phyloP scores from a whole-genome alignment of 805 yeast genomes.

The Sporopachydermia lactativora region DNA sequence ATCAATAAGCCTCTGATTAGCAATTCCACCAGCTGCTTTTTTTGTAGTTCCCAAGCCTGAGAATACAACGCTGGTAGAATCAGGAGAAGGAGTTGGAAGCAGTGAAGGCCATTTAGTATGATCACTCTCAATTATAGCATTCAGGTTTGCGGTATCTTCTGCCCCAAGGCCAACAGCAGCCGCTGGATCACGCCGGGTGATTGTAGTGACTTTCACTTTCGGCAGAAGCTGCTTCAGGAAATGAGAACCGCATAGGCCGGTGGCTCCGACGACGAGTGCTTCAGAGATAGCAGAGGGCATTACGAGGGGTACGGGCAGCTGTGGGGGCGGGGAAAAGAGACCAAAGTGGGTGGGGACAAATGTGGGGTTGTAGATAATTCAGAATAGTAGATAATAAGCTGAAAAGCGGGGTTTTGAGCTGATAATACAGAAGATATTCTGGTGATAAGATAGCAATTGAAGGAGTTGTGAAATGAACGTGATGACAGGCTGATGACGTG shows the following conservation, averaged over 20 bases:
- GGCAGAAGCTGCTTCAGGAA: constrained; percentile 33
- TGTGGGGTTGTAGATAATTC: too few relatives aligned
- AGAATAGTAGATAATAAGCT: too few relatives aligned
- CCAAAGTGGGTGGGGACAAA: too few relatives aligned
- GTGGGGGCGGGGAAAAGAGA: too few relatives aligned
- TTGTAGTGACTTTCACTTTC: constrained; percentile 22
- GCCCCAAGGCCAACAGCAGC: constrained; percentile 10
- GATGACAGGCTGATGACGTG: too few relatives aligned
- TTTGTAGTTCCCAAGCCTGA: constrained; percentile 69
- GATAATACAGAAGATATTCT: too few relatives aligned
- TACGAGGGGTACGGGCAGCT: too few relatives aligned
- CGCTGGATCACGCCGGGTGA: constrained; percentile 35
- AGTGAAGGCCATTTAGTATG: constrained; percentile 34
- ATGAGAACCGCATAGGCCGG: constrained; percentile 61
- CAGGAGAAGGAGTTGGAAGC: constrained; percentile 17
- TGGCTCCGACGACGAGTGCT: constrained; percentile 46
- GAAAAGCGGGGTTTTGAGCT: too few relatives aligned
- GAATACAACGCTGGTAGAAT: constrained; percentile 30
- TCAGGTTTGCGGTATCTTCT: constrained; percentile 16
- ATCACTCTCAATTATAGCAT: constrained; percentile 30
- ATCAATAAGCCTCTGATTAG: constrained; percentile 57
- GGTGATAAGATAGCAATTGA: too few relatives aligned
- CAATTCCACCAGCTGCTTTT: constrained; percentile 59
- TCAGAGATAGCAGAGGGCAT: too few relatives aligned
- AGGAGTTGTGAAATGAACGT: too few relatives aligned